These are phyloP conservation scores for Suillus weaverae DNA, from an alignment of 768 basidiomycete species.

Conservation along the genomic window DNA sequence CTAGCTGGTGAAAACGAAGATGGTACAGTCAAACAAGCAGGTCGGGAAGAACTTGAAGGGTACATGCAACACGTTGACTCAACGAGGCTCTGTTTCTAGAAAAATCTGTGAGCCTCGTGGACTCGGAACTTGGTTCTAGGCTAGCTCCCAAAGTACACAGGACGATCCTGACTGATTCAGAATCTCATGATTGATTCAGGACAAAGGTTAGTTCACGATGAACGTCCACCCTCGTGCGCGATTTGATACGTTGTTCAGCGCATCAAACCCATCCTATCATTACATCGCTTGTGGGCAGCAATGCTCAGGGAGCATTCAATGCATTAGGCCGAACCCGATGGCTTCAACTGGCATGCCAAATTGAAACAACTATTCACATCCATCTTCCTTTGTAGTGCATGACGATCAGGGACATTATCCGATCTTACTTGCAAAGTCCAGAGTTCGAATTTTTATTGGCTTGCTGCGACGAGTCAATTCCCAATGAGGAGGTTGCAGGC, in stretches of 20 bases:
- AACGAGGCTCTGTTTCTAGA: background rate
- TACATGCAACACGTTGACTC: background rate
- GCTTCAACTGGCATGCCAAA: too few relatives aligned
- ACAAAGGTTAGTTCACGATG: background rate
- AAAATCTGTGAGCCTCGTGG: background rate
- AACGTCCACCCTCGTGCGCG: background rate
- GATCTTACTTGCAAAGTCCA: too few relatives aligned
- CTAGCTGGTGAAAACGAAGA: background rate
- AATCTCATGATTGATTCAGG: background rate
- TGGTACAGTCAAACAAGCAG: background rate
- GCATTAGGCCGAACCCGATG: too few relatives aligned
- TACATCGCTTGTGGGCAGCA: too few relatives aligned
- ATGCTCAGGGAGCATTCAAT: too few relatives aligned
- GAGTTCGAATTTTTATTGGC: too few relatives aligned
- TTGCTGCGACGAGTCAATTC: too few relatives aligned
- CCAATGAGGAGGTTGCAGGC: too few relatives aligned
- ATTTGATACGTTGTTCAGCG: slow-evolving; percentile 5
- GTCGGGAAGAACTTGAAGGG: background rate
- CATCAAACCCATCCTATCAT: too few relatives aligned
- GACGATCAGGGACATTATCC: too few relatives aligned
- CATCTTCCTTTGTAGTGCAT: too few relatives aligned
- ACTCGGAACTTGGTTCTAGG: background rate
- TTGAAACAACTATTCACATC: too few relatives aligned
- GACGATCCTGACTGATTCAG: background rate
- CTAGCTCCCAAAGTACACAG: background rate